Evolutionary conservation across 2,329 filamentous ascomycete species (phyloP), one percentile per base, ranked within the genome.

Genomic region (Aspergillus fumigatus): DNA sequence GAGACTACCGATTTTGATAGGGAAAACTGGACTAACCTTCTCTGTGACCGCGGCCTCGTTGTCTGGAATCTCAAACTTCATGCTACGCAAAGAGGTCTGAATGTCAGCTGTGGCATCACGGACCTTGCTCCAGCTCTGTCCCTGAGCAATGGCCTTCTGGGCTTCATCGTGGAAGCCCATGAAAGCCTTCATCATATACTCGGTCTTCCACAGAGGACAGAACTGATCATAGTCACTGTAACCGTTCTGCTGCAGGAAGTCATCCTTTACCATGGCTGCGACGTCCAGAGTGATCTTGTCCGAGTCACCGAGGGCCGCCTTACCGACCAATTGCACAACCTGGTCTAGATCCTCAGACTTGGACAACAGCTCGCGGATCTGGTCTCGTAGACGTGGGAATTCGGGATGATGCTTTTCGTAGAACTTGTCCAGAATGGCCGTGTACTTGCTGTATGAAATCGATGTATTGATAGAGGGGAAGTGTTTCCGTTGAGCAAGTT

Each of bases 161-260:
- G 91, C 88, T 81, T 99, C 94, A 70, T 99, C 95, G 74, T 97
- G 91, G 84, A 93, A 99, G 57, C 88, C 90, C 82, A 99, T 90
- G 87, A 99, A 97, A 62, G 91, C 88, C 84, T 96, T 97, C 94
- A 99, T 99, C 94, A 99, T 97, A 88, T 94, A 99, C 75, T 96
- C 89, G 0, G 94, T 99, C 88, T 99, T 99, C 94, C 94, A 99
- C 70, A 99, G 84, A 51, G 94, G 94, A 73, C 94, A 99, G 86
- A 96, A 99, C 79, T 97, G 92, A 73, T 99, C 94, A 74, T 99
- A 97, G 77, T 97, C 91, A 65, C 89, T 94, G 85, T 99, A 99
- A 62, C 94, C 94, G 79, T 99, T 99, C 77, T 99, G 94, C 79
- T 99, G 94, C 73, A 99, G 75, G 80, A 99, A 99, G 75, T 99